Evolutionary conservation across 306 rosid species (phyloP), one percentile per base, ranked within the genome.

Genomic region (Astragalus glycyphyllos): DNA sequence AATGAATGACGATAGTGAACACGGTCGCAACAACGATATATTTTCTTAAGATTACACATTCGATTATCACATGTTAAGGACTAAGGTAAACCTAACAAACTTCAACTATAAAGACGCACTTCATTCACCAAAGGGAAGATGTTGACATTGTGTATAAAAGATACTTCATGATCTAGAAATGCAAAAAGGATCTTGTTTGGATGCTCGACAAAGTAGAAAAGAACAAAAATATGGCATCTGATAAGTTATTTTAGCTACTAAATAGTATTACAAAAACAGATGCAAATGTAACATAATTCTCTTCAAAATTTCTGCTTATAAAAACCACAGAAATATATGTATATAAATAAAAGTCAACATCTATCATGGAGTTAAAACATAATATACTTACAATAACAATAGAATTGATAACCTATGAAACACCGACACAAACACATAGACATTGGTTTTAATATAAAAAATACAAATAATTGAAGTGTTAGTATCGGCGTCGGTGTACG

Each of bases 101-200:
- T 5, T 15, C 0, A 58, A 58, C 12, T 49, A 49, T 49, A 49
- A 49, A 10, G 55, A 49, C 32, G 38, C 47, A 16, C 67, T 16
- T 10, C 50, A 61, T 61, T 50, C 4, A 61, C 35, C 10, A 6
- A 38, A 38, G 14, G 46, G 29, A 59, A 59, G n/a, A 59, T 59
- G 31, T 37, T 8, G 48, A 15, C 45, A 59, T 4, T 37, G 5
- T 2, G 31, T 26, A 26, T 26, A 26, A 26, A 26, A 3, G 9
- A 47, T n/a, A 5, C 31, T n/a, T 17, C 12, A 16, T 34, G 12
- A 17, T 41, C 40, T 50, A 55, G 13, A 60, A 40, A 20, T 38
- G 35, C 46, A 40, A 61, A 61, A 16, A n/a, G 11, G 31, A 42
- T 16, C 40, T 10, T 16, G 13, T 16, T 16, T 8, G 49, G 67